phyloP scores from a whole-genome alignment of 2,329 filamentous ascomycete genomes.

The Coniosporium tulheliwenetii region DNA sequence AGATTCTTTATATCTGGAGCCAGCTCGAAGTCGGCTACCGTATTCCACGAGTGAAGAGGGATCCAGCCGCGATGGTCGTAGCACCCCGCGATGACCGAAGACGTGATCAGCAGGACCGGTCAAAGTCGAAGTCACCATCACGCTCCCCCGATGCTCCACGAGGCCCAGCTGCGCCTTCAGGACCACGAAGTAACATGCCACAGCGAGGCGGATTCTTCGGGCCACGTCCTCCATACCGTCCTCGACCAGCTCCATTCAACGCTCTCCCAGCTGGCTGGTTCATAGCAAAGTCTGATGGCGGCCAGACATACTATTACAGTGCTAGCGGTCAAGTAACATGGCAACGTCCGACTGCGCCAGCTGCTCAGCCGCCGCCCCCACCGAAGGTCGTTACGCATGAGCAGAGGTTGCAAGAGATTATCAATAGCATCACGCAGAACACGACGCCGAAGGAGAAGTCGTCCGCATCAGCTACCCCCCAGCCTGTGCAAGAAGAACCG shows the following conservation, averaged over 20 bases:
- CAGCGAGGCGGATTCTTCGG: constrained; percentile 43
- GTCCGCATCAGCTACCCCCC: constrained; percentile 49
- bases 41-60: constrained; percentile 78
- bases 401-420: constrained; percentile 58
- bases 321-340: constrained; percentile 65
- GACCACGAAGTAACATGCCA: constrained; percentile 36
- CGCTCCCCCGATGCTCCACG: constrained; percentile 28
- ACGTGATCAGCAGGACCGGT: constrained; percentile 46
- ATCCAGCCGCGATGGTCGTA: constrained; percentile 39
- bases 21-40: constrained; percentile 82
- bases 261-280: constrained; percentile 77
- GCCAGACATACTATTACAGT: constrained; percentile 75
- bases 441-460: constrained; percentile 37
- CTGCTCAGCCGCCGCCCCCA: constrained; percentile 39
- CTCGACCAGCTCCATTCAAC: constrained; percentile 26
- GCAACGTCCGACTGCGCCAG: constrained; percentile 53
- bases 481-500: constrained; percentile 38
- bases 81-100: constrained; percentile 30
- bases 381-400: constrained; percentile 56
- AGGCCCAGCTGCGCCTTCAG: constrained; percentile 29
- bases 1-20: constrained; percentile 70
- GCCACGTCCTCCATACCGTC: constrained; percentile 23
- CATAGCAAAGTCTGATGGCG: constrained; percentile 52
- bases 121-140: constrained; percentile 30
- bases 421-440: constrained; percentile 62